These are phyloP conservation scores for Cryptococcus neoformans DNA, from an alignment of 1,284 basidiomycete species.

Conservation along the genomic window DNA sequence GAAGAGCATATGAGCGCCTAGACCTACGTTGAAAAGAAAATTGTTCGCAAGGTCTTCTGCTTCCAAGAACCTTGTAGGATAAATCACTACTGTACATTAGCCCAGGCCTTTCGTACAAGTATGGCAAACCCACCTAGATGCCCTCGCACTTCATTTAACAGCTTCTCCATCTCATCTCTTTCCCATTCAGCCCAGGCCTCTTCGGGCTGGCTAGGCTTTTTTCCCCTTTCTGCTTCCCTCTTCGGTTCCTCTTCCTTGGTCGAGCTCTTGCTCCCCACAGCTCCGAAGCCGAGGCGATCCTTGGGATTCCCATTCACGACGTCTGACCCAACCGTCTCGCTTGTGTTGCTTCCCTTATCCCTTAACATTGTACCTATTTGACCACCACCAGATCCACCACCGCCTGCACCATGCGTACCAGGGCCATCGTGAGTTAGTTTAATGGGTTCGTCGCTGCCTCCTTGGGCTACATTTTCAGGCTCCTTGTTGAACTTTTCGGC, in stretches of 20 bases:
- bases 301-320: slow-evolving; percentile 23
- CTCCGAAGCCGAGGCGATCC: not conserved
- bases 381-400: slow-evolving; percentile 49
- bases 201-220: slow-evolving; percentile 53
- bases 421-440: slow-evolving; percentile 40
- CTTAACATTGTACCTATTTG: slow-evolving; percentile 20
- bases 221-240: slow-evolving; percentile 5
- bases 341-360: not conserved
- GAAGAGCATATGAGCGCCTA: not conserved
- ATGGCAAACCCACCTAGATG: slow-evolving; percentile 65
- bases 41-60: slow-evolving; percentile 81
- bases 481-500: slow-evolving; percentile 63
- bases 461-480: slow-evolving; percentile 40
- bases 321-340: slow-evolving; percentile 10
- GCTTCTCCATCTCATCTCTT: slow-evolving; percentile 78
- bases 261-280: not conserved
- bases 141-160: slow-evolving; percentile 71
- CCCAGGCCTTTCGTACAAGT: not conserved
- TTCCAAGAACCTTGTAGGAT: slow-evolving; percentile 78
- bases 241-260: not conserved
- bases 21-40: slow-evolving; percentile 73
- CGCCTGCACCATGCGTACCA: slow-evolving; percentile 50
- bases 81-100: slow-evolving; percentile 59
- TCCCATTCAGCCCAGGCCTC: slow-evolving; percentile 79
- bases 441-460: slow-evolving; percentile 32